A percentile compares a stretch with the other conserved stretches of the same genome.
These are phyloP conservation scores for Musa beccarii DNA, from an alignment of 176 grass and related monocot species.

Conservation along the genomic window DNA sequence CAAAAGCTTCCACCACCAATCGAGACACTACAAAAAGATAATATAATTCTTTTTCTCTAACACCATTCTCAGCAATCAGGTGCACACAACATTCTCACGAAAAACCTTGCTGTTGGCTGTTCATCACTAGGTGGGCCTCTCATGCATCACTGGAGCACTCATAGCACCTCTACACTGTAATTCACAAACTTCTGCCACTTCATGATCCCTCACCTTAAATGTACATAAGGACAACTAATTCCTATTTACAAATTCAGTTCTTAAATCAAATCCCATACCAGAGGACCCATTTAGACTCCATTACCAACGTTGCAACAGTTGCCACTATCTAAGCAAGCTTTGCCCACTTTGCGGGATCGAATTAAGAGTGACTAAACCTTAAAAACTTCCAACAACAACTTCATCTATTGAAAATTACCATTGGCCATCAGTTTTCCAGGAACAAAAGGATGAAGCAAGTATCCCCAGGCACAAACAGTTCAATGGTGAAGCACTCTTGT, in stretches of 20 bases:
- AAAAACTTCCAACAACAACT: not conserved
- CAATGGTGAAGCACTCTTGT: not conserved
- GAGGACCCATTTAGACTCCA: not conserved
- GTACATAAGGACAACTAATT: too few species aligned
- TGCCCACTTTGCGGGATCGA: not conserved
- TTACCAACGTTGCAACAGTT: not conserved
- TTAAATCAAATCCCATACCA: not conserved
- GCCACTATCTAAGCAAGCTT: not conserved
- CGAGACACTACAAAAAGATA: not conserved
- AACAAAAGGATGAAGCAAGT: not conserved
- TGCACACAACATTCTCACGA: too few species aligned
- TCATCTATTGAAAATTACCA: too few species aligned
- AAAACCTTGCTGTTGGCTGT: too few species aligned
- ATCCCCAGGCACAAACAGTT: not conserved
- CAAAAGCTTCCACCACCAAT: not conserved
- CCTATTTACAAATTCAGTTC: too few species aligned
- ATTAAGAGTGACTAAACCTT: not conserved
- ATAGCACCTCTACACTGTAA: too few species aligned
- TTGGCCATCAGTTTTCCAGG: not conserved
- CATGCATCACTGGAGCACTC: too few species aligned
- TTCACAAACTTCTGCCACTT: too few species aligned
- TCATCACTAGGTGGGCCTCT: too few species aligned
- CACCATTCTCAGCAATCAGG: too few species aligned
- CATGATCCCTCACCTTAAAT: too few species aligned
- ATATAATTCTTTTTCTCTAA: too few species aligned